Percentiles rank a stretch among this genome's conserved stretches.
Conservation (phyloP, 2,329 filamentous ascomycete species). For the Chrysoporthe puriensis region DNA sequence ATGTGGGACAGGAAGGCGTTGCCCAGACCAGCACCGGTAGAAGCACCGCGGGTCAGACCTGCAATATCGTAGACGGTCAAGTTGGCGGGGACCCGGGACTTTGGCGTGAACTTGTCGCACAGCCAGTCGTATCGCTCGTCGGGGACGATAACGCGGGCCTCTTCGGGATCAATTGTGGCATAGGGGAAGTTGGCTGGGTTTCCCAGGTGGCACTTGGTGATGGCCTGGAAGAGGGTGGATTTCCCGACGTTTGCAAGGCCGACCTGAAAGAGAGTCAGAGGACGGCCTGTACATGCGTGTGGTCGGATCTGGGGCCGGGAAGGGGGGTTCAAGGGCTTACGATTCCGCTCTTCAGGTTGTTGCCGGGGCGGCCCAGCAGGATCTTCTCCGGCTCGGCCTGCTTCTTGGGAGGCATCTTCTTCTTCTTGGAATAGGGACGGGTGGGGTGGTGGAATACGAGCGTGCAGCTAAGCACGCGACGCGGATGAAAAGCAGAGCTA, state of each 20-base stretch:
- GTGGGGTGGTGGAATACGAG: conserved; percentile 49
- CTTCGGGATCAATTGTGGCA: conserved; percentile 98
- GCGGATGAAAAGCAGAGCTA: conserved; percentile 65
- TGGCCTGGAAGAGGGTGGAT: conserved; percentile 98
- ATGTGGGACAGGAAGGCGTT: conserved; percentile 99
- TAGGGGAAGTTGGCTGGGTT: conserved; percentile 99
- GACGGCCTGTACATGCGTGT: conserved; percentile 32
- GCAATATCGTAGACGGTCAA: conserved; percentile 99
- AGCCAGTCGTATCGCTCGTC: conserved; percentile 97
- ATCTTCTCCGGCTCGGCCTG: conserved; percentile 90
- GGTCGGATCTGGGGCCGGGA: conserved; percentile 21
- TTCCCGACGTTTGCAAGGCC: conserved; percentile 99
- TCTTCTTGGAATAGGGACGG: conserved; percentile 64
- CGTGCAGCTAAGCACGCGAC: conserved; percentile 56
- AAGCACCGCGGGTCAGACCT: conserved; percentile 92
- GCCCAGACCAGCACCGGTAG: conserved; percentile 94
- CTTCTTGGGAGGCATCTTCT: conserved; percentile 95
- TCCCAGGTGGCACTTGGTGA: conserved; percentile 95
- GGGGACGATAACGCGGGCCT: conserved; percentile 94
- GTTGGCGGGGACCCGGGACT: conserved; percentile 95
- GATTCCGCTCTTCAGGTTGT: conserved; percentile 99
- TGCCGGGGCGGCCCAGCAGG: conserved; percentile 91
- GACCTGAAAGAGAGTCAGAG: conserved; percentile 66
- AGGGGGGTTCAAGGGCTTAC: conserved; percentile 55
- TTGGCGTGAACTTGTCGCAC: conserved; percentile 94